Conservation (phyloP, 495 filamentous ascomycete genomes). For the Beverwykella pulmonaria region DNA sequence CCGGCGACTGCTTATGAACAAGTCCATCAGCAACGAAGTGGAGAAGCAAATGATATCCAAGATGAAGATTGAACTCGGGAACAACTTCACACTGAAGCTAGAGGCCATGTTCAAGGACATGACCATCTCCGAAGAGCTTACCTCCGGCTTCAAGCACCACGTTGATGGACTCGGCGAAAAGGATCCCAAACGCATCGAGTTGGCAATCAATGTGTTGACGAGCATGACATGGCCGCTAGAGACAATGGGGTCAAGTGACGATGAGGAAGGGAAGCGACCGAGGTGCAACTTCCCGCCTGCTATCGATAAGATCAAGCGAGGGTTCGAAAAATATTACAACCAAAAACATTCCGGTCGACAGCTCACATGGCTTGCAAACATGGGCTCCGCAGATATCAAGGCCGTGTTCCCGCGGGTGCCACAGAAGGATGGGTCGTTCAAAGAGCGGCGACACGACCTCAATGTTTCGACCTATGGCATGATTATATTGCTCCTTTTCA, state of each 20-base stretch:
- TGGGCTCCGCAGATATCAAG: conserved; percentile 86
- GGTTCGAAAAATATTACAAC: conserved; percentile 89
- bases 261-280: conserved; percentile 55
- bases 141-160: conserved; percentile 69
- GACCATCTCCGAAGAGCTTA: conserved; percentile 84
- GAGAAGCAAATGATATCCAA: conserved; percentile 95
- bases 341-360: conserved; percentile 82
- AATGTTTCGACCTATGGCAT: conserved; percentile 93
- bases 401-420: conserved; percentile 71
- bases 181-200: conserved; percentile 70
- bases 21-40: conserved; percentile 82
- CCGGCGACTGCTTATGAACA: conserved; percentile 78
- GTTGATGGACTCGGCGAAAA: conserved; percentile 64
- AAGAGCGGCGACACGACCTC: conserved; percentile 80
- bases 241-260: conserved; percentile 65
- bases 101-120: conserved; percentile 99
- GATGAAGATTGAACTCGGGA: conserved; percentile 94
- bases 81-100: conserved; percentile 87
- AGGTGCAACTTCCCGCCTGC: conserved; percentile 71
- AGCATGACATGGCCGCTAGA: conserved; percentile 94
- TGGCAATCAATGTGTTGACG: conserved; percentile 83
- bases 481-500: conserved; percentile 88
- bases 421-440: conserved; percentile 65
- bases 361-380: conserved; percentile 79
- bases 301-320: conserved; percentile 75